phyloP scores from a whole-genome alignment of 768 basidiomycete genomes.

The Suillus weaverae region DNA sequence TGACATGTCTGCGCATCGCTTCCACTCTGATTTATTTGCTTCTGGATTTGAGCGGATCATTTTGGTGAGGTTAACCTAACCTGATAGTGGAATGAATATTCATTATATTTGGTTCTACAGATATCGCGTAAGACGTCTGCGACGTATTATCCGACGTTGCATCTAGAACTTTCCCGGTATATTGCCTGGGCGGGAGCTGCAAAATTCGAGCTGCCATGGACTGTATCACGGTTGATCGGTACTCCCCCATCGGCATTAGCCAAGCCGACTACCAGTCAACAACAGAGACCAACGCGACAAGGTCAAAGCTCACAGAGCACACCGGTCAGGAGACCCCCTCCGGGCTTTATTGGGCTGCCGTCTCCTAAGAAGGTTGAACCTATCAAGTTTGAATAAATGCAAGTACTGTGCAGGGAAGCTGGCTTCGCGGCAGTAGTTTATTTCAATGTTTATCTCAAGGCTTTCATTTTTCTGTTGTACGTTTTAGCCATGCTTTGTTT shows the following conservation, averaged over 20 bases:
- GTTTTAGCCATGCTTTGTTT: slow-evolving; percentile 12
- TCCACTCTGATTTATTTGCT: slow-evolving; percentile 86
- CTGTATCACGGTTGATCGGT: slow-evolving; percentile 77
- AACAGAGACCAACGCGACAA: slow-evolving; percentile 17
- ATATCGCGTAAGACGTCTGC: slow-evolving; percentile 94
- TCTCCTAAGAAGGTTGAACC: slow-evolving; percentile 45
- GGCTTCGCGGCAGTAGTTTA: background rate
- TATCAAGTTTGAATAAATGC: slow-evolving; percentile 39
- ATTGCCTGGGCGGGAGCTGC: slow-evolving; percentile 63
- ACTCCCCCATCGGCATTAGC: slow-evolving; percentile 66
- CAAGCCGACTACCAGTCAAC: slow-evolving; percentile 32
- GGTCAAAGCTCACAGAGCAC: slow-evolving; percentile 21
- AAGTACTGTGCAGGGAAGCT: background rate
- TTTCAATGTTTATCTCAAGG: background rate
- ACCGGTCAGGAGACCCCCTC: slow-evolving; percentile 23
- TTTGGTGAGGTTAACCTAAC: slow-evolving; percentile 52
- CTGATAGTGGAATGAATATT: background rate
- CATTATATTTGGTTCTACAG: slow-evolving; percentile 39
- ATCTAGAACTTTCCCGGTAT: slow-evolving; percentile 92
- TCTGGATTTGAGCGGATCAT: slow-evolving; percentile 92
- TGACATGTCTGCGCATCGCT: slow-evolving; percentile 74
- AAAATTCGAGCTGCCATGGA: slow-evolving; percentile 79
- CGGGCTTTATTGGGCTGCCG: slow-evolving; percentile 33
- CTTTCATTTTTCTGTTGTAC: slow-evolving; percentile 8
- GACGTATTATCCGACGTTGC: slow-evolving; percentile 91